Percentiles rank a stretch among this genome's conserved stretches.
phyloP scores from a whole-genome alignment of 768 basidiomycete species.

The Steccherinum ochraceum region DNA sequence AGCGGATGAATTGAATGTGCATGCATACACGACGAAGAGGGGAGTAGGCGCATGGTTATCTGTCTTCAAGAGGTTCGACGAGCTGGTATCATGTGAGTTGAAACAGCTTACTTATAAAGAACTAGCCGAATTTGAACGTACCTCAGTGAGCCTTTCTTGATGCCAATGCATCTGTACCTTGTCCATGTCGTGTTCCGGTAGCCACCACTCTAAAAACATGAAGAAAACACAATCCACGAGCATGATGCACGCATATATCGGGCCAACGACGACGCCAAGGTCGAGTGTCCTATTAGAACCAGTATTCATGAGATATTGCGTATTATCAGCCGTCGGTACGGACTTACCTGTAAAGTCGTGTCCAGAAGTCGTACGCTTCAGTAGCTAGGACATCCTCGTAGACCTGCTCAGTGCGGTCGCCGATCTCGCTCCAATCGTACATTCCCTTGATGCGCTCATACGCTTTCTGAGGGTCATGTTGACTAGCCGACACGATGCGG shows the following conservation, averaged over 20 bases:
- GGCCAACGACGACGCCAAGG: constrained; percentile 75
- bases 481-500: constrained; percentile 52
- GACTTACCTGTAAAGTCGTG: constrained; percentile 65
- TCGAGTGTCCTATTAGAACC: constrained; percentile 55
- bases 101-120: not conserved
- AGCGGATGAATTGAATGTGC: no score
- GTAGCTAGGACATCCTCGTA: constrained; percentile 64
- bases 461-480: constrained; percentile 69
- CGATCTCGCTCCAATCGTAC: constrained; percentile 82
- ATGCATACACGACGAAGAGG: no score
- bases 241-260: constrained; percentile 83
- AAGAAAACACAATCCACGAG: constrained; percentile 89
- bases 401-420: constrained; percentile 76
- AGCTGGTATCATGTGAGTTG: not conserved
- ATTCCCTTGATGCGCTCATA: constrained; percentile 76
- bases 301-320: not conserved
- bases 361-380: constrained; percentile 64
- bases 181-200: constrained; percentile 73
- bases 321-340: not conserved
- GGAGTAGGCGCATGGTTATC: no score
- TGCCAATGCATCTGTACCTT: constrained; percentile 67
- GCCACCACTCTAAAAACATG: constrained; percentile 75
- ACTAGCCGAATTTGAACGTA: no score
- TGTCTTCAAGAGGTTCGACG: not conserved
- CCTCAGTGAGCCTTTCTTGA: constrained; percentile 26